Evolutionary conservation across 768 basidiomycete species (phyloP).

Genomic region (Neoboletus magnificus): DNA sequence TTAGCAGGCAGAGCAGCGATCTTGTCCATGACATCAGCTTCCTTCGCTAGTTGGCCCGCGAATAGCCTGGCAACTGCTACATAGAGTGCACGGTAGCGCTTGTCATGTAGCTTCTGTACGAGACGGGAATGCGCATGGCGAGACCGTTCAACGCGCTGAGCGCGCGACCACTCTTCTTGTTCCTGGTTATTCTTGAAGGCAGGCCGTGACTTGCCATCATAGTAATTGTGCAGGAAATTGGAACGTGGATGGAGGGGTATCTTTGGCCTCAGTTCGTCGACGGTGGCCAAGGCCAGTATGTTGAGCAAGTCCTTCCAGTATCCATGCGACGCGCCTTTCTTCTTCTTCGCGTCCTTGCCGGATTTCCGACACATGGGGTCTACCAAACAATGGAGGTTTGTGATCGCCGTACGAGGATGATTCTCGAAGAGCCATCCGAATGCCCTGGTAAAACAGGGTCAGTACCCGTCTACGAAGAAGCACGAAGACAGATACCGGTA

Average conservation of each 20-base stretch:
- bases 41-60: conserved; percentile 46
- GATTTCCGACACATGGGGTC: background rate
- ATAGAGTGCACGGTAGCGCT: conserved; percentile 26
- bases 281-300: background rate
- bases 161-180: background rate
- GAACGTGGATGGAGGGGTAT: background rate
- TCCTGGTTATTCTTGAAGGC: background rate
- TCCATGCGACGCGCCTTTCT: background rate
- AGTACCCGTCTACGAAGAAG: background rate
- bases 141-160: background rate
- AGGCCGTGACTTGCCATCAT: background rate
- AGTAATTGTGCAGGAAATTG: background rate
- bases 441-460: background rate
- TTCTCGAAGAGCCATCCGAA: background rate
- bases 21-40: conserved; percentile 41
- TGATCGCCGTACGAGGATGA: background rate
- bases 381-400: background rate
- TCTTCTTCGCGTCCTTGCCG: background rate
- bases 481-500: background rate
- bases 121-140: background rate
- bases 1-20: conserved; percentile 34
- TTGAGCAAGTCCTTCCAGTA: background rate
- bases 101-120: background rate
- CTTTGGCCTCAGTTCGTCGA: background rate
- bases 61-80: conserved; percentile 61